Percentiles rank a stretch among this genome's conserved stretches.
These are phyloP conservation scores for Rhodosporidiobolus sp. DNA, from an alignment of 768 basidiomycete genomes.

Conservation along the genomic window DNA sequence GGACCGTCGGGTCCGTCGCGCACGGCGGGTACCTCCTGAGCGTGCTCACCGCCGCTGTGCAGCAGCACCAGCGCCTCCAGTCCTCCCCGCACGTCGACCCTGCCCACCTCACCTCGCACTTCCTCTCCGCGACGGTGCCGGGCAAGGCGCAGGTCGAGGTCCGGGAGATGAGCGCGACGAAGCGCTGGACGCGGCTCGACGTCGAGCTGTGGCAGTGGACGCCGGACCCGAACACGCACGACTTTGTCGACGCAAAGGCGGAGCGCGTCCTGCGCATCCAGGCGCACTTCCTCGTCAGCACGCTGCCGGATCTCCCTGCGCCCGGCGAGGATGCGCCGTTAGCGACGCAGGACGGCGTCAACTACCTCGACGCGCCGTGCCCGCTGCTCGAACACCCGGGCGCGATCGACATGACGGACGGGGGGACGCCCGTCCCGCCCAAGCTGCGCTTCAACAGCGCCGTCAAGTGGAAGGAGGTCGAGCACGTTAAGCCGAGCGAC, in stretches of 20 bases:
- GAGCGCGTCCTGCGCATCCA: constrained; percentile 14
- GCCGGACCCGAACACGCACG: constrained; percentile 7
- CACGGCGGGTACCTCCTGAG: constrained; percentile 29
- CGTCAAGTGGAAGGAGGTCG: constrained; percentile 29
- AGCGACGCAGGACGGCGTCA: not conserved
- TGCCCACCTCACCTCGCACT: constrained; percentile 25
- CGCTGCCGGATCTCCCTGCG: constrained; percentile 2
- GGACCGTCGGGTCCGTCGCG: constrained; percentile 18
- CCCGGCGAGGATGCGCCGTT: not conserved
- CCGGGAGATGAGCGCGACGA: constrained; percentile 7
- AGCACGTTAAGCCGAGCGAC: not conserved
- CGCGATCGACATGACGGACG: not conserved
- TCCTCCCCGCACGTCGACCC: constrained; percentile 12
- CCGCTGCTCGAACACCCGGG: constrained; percentile 23
- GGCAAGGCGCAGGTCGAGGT: constrained; percentile 21
- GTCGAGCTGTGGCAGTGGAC: constrained; percentile 28
- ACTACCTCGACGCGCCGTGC: constrained; percentile 19
- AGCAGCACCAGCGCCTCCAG: not conserved
- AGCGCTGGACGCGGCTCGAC: constrained; percentile 33
- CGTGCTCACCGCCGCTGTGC: constrained; percentile 17
- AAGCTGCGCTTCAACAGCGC: constrained; percentile 24
- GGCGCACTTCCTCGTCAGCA: constrained; percentile 23
- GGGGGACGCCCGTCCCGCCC: constrained; percentile 4
- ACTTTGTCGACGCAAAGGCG: not conserved
- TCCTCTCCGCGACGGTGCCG: constrained; percentile 14